Base-by-base conservation (phyloP, 768 basidiomycete species). In the Melanogaster broomeanus region DNA sequence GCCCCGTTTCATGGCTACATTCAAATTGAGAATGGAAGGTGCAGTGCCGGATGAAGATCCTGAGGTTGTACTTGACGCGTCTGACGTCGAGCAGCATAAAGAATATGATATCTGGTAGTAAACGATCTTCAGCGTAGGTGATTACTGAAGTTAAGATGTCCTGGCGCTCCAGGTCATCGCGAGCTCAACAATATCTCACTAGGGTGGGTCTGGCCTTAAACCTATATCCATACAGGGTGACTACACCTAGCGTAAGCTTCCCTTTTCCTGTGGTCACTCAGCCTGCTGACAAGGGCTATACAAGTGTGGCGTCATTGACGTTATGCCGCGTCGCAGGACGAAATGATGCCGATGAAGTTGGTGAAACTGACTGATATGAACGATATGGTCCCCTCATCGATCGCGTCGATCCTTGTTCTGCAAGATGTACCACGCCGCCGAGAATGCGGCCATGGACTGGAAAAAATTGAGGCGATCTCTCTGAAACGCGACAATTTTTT, bases 1-100 rank as follows among this genome's bases (percentile, higher is more conserved):
- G 95, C 97, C 10, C 97, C 97, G n/a, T 0, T 99, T 99, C 75
- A 98, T 99, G 97, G 97, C 97, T 1, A 98, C 96, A 1, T 99
- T 99, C 79, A 97, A 96, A 76, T 96, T 99, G 21, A 83, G 90
- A 49, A 96, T 97, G 67, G 88, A 94, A 56, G 77, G 81, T 6
- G 64, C 86, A 21, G 80, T 84, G 19, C 70, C 92, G 19, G 74
- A 84, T 52, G 77, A 78, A 11, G 80, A 93, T 62, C 84, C 90
- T 0, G 88, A 93, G 52, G 84, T 85, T 16, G 73, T 94, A 24
- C 66, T 92, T 45, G 80, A 87, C 24, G 82, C 77, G n/a, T 76
- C 72, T 13, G 83, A 79, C 5, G 66, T 75, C 27, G 83, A 86
- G 62, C 84, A 71, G 39, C 79, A 69, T 25, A 74, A 76, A 40